Evolutionary conservation across 805 yeast species (phyloP).

Genomic region (Komagataella pastoris): DNA sequence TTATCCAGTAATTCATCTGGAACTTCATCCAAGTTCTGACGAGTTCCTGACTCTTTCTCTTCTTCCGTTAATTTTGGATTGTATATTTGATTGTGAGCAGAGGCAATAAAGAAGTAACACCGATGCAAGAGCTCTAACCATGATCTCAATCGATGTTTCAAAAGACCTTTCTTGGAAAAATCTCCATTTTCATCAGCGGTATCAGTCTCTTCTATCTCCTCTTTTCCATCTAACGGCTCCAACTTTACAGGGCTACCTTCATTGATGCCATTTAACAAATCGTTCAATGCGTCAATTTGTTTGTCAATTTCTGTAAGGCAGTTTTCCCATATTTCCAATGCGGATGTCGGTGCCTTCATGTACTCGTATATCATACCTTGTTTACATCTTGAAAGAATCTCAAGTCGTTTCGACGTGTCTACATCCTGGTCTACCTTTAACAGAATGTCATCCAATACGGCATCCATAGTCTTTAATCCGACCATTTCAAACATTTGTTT

Average conservation of each 20-base stretch:
- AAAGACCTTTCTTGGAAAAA: background rate
- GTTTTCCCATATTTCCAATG: slow-evolving; percentile 30
- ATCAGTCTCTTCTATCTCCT: background rate
- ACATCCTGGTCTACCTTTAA: slow-evolving; percentile 38
- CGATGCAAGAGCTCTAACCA: slow-evolving; percentile 61
- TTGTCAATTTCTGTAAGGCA: slow-evolving; percentile 22
- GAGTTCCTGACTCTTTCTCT: slow-evolving; percentile 7
- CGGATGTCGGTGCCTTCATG: slow-evolving; percentile 32
- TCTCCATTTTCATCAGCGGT: background rate
- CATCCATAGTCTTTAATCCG: slow-evolving; percentile 40
- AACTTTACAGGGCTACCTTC: background rate
- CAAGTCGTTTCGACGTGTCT: background rate
- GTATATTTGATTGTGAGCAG: slow-evolving; percentile 49
- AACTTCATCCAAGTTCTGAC: slow-evolving; percentile 2
- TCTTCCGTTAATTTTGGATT: slow-evolving; percentile 19
- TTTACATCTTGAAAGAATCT: background rate
- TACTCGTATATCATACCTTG: slow-evolving; percentile 63
- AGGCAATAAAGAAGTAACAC: slow-evolving; percentile 64
- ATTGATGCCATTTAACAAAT: slow-evolving; percentile 1
- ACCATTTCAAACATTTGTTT: slow-evolving; percentile 5
- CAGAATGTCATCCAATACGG: slow-evolving; percentile 54
- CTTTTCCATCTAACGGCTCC: background rate
- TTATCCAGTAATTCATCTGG: slow-evolving; percentile 10
- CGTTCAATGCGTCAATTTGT: slow-evolving; percentile 9
- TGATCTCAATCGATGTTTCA: slow-evolving; percentile 23